phyloP scores from a whole-genome alignment of 495 filamentous ascomycete species.

The Hyaloscypha variabilis region DNA sequence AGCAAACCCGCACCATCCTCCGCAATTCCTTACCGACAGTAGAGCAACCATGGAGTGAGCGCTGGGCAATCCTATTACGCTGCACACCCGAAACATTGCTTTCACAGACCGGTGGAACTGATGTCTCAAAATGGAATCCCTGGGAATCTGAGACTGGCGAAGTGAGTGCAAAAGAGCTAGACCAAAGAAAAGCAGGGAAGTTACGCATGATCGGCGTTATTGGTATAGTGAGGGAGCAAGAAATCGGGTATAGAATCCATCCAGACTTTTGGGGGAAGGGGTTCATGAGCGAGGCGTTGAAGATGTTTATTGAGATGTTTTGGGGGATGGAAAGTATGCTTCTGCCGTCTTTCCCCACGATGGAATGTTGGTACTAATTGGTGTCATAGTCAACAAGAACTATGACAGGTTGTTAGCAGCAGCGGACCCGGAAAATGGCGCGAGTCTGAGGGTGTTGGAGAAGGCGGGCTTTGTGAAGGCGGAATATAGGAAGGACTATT shows the following conservation, averaged over 20 bases:
- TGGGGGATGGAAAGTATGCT: slow-evolving; percentile 13
- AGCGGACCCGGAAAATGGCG: slow-evolving; percentile 24
- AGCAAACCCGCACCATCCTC: slow-evolving; percentile 6
- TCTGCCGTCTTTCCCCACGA: background rate
- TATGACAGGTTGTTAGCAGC: slow-evolving; percentile 16
- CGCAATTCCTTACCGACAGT: background rate
- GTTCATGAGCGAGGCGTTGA: slow-evolving; percentile 29
- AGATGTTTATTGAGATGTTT: slow-evolving; percentile 22
- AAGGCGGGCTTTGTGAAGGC: slow-evolving; percentile 25
- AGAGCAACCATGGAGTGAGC: slow-evolving; percentile 19
- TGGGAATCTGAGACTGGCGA: background rate
- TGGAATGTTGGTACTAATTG: background rate
- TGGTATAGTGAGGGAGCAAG: slow-evolving; percentile 14
- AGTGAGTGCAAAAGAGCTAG: no score
- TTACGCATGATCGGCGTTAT: slow-evolving; percentile 25
- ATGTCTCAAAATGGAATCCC: background rate
- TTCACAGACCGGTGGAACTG: background rate
- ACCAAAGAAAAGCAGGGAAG: background rate
- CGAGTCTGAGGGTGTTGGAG: slow-evolving; percentile 22
- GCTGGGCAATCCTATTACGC: slow-evolving; percentile 10
- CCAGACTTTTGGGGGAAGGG: slow-evolving; percentile 29
- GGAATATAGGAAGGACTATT: slow-evolving; percentile 11
- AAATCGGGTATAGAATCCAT: slow-evolving; percentile 26
- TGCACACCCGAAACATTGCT: no score
- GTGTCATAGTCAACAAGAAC: background rate